phyloP scores from a whole-genome alignment of 257 asterid species.

The Prunella vulgaris region DNA sequence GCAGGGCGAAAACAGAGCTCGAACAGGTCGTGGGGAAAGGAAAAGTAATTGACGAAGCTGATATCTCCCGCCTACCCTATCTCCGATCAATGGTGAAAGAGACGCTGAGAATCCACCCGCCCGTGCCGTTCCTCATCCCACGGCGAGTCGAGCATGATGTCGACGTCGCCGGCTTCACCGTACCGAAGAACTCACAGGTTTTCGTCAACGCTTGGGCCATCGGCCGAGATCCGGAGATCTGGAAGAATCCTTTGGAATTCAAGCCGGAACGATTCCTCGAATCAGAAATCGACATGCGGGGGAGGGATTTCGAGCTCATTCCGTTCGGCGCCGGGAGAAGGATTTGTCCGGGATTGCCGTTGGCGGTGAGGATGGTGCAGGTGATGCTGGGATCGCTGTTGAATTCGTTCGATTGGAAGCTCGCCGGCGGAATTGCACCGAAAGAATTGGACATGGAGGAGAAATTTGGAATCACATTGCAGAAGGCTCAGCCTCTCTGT shows the following conservation, averaged over 20 bases:
- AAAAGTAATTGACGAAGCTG: slow-evolving; percentile 41
- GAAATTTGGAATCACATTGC: slow-evolving; percentile 59
- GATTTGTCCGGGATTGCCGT: slow-evolving; percentile 67
- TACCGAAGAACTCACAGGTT: slow-evolving; percentile 52
- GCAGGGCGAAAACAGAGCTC: slow-evolving; percentile 51
- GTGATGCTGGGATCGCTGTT: slow-evolving; percentile 58
- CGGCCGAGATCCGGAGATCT: slow-evolving; percentile 48
- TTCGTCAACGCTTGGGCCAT: slow-evolving; percentile 62
- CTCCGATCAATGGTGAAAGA: slow-evolving; percentile 52
- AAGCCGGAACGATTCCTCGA: slow-evolving; percentile 60
- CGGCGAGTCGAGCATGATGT: slow-evolving; percentile 47
- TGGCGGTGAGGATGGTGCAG: slow-evolving; percentile 48
- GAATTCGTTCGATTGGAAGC: slow-evolving; percentile 61
- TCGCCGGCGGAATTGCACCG: slow-evolving; percentile 35
- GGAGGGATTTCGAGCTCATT: slow-evolving; percentile 59
- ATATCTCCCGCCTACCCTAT: slow-evolving; percentile 48
- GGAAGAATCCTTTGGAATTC: slow-evolving; percentile 56
- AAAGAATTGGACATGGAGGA: slow-evolving; percentile 53
- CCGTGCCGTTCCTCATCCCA: slow-evolving; percentile 64
- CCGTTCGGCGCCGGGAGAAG: slow-evolving; percentile 80
- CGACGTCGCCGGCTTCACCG: slow-evolving; percentile 40
- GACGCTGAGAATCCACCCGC: slow-evolving; percentile 65
- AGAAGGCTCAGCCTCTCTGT: slow-evolving; percentile 43
- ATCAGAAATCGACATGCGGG: slow-evolving; percentile 44
- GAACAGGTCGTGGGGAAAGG: slow-evolving; percentile 50